Evolutionary conservation across 2,329 filamentous ascomycete species (phyloP), one percentile per base, ranked within the genome.

Genomic region (Nigrospora osmanthi): DNA sequence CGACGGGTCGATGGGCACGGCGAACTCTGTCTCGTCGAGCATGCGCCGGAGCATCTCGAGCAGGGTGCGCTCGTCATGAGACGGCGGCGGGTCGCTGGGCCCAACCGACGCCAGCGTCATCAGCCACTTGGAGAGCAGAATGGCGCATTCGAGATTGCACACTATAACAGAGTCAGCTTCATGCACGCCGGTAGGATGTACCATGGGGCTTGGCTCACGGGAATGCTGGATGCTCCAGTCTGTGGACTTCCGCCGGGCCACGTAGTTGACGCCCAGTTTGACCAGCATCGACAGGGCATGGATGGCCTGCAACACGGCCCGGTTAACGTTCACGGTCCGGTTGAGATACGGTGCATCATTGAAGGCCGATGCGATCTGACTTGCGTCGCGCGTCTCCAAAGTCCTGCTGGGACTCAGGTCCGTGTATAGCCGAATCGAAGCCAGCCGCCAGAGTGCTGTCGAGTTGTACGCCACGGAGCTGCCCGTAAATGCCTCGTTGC

Each of bases 201-300:
- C 28, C 19, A 23, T 23, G 31, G 12, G n/a, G 2, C 33, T 11
- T 6, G 32, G 68, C 76, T 69, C 60, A 79, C 76, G 55, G 28
- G 77, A 79, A 58, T 81, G 74, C 49, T 81, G 76, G 55, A 81
- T 80, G 54, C 77, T 80, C 78, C 78, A 81, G 56, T 80, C 75
- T 1, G 75, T 65, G 2, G 76, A 78, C 59, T 81, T 80, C 6
- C 76, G 76, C 50, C 75, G 71, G 36, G 78, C 77, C 40, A 81
- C 76, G 52, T 80, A 81, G 52, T 78, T 80, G 16, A 82, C 77
- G 0, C 78, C 78, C 13, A 73, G 69, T 57, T 81, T 83, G 47
- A 84, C 78, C 19, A 83, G 66, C 67, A 85, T 80, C 4, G 80
- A 82, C 33, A 87, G 65, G 0, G 83, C 81, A 56, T 86, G 83